Evolutionary conservation across 768 basidiomycete species (phyloP).

Genomic region (Russula sp.): DNA sequence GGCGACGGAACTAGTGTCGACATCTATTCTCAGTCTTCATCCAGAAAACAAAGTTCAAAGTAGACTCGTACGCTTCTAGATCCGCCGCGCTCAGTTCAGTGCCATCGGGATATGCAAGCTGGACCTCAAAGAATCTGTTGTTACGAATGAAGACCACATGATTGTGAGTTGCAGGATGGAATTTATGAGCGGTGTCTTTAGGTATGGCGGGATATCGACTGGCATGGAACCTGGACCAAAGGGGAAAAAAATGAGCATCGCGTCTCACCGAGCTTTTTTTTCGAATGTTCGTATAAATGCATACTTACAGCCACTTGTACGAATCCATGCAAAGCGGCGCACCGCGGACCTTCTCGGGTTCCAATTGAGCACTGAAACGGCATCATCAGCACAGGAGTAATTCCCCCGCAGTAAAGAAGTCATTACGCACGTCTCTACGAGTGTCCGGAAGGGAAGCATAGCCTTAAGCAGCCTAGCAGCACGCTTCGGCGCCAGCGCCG

Average conservation of each 20-base stretch:
- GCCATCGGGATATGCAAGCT: slow-evolving; percentile 61
- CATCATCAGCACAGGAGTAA: slow-evolving; percentile 1
- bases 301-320: slow-evolving; percentile 85
- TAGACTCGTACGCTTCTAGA: slow-evolving; percentile 59
- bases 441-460: slow-evolving; percentile 75
- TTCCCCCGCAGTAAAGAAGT: no score
- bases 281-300: background rate
- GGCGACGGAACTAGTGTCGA: slow-evolving; percentile 50
- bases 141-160: slow-evolving; percentile 90
- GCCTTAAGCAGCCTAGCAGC: slow-evolving; percentile 85
- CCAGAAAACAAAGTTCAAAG: background rate
- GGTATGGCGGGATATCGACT: slow-evolving; percentile 84
- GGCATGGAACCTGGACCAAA: slow-evolving; percentile 72
- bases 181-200: slow-evolving; percentile 80
- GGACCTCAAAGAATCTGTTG: slow-evolving; percentile 86
- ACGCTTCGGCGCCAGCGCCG: slow-evolving; percentile 62
- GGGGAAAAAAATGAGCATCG: background rate
- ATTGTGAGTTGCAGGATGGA: slow-evolving; percentile 68
- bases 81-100: slow-evolving; percentile 73
- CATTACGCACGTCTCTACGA: slow-evolving; percentile 69
- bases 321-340: slow-evolving; percentile 85
- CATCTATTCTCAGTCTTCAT: slow-evolving; percentile 34
- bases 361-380: slow-evolving; percentile 59
- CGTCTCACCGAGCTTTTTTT: no score
- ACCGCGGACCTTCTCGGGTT: slow-evolving; percentile 81